Evolutionary conservation across 2,329 filamentous ascomycete species (phyloP).

Genomic region (Fusarium keratoplasticum): DNA sequence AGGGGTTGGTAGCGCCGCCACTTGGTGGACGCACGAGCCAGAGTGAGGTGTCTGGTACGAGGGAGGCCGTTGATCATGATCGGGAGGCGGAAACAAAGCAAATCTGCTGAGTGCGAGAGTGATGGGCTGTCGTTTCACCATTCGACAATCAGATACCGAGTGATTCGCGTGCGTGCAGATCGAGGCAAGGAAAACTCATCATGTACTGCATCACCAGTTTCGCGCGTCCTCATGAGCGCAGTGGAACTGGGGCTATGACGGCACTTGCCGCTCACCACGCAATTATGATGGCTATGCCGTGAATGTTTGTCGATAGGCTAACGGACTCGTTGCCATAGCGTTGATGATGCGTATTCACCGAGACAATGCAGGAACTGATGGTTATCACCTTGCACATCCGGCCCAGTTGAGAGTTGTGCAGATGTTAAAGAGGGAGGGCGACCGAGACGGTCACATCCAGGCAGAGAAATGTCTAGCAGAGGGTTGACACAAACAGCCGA

Average conservation of each 20-base stretch:
- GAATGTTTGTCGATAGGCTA: not conserved
- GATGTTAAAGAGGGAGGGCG: not conserved
- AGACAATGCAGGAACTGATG: conserved; percentile 6
- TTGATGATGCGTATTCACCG: not conserved
- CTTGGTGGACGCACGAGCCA: conserved; percentile 35
- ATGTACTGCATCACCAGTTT: not conserved
- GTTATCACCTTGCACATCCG: not conserved
- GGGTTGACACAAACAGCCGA: not conserved
- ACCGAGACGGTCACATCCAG: not conserved
- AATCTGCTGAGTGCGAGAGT: not conserved
- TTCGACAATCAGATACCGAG: not conserved
- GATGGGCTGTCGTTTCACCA: conserved; percentile 26
- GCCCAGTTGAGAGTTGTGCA: not conserved
- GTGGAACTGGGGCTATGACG: conserved; percentile 28
- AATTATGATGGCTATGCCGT: conserved; percentile 8
- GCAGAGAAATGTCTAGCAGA: not conserved
- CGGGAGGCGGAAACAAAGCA: not conserved
- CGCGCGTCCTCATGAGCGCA: conserved; percentile 13
- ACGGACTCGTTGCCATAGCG: not conserved
- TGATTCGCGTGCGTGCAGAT: not conserved
- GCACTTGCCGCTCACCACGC: not conserved
- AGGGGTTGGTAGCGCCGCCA: conserved; percentile 43
- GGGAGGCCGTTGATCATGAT: not conserved
- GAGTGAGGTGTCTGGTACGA: conserved; percentile 16
- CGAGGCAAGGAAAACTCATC: conserved; percentile 8